phyloP scores from a whole-genome alignment of 108 stramenopile species.

The Nitzschia putrida region DNA sequence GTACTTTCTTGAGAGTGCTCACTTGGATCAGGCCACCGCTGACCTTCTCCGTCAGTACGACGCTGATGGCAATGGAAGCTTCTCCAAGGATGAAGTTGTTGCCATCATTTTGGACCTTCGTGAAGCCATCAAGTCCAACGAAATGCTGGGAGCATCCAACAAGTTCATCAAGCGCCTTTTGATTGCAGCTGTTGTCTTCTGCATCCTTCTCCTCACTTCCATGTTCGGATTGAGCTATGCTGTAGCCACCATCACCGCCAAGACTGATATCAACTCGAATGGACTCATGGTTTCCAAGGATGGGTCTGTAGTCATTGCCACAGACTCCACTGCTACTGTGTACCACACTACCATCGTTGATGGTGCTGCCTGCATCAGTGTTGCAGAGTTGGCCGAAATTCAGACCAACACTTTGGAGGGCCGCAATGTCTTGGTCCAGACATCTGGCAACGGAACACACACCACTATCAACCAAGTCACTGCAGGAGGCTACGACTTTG shows the following conservation, averaged over 20 bases:
- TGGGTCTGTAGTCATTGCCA: background rate
- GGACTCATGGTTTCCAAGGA: constrained; percentile 8
- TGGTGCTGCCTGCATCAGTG: background rate
- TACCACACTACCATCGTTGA: background rate
- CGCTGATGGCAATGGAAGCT: constrained; percentile 16
- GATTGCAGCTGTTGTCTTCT: background rate
- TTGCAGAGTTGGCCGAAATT: background rate
- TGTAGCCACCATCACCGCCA: constrained; percentile 12
- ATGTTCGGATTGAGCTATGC: constrained; percentile 21
- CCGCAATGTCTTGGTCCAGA: background rate
- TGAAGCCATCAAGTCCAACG: constrained; percentile 22
- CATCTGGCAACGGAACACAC: background rate
- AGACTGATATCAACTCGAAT: background rate
- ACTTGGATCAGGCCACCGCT: constrained; percentile 11
- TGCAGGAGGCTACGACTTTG: background rate
- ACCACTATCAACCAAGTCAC: background rate
- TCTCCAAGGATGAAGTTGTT: constrained; percentile 18
- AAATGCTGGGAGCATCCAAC: constrained; percentile 18
- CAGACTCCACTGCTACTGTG: constrained; percentile 5
- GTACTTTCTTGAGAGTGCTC: constrained; percentile 13
- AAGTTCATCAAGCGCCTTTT: constrained; percentile 17
- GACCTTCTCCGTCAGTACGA: constrained; percentile 12
- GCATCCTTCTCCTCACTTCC: constrained; percentile 6
- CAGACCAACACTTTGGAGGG: background rate
- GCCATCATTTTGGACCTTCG: constrained; percentile 19